Evolutionary conservation across 2,329 filamentous ascomycete species (phyloP), one percentile per base, ranked within the genome.

Genomic region (Boeremia exigua): DNA sequence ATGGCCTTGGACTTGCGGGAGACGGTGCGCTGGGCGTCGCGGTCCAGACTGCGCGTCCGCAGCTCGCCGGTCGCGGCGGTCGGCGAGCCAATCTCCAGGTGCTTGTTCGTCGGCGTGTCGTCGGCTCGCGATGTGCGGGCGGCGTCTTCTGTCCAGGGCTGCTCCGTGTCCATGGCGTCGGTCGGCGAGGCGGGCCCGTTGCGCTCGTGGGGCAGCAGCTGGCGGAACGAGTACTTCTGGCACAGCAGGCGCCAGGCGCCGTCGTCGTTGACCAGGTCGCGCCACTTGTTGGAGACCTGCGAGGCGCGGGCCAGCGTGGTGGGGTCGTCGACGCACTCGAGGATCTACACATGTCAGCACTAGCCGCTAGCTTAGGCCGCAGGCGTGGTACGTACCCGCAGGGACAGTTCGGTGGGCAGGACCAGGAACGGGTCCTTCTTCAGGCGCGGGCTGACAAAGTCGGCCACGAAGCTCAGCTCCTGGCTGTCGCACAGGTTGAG

Each of bases 221-320:
- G 77, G 44, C 84, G 86, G 75, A 96, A 99, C 59, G 95, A 92
- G 75, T 96, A 94, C 77, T 96, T 97, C 62, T 96, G 92, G 74
- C 94, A 98, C 17, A 99, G 83, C 59, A 95, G 92, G 80, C 96
- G 97, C 95, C 95, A 99, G 1, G 95, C 96, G 78, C 97, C 93
- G 75, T 99, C 95, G 75, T 99, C 95, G 71, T 90, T 94, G 45
- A 99, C 83, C 7, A 99, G 83, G 75, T 97, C 93, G 60, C 91
- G 86, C 95, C 95, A 99, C 74, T 93, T 86, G 62, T 88, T 88
- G 49, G 95, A 99, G n/a, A 99, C 95, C 75, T 98, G 94, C 5
- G 94, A 96, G 48, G 95, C 91, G 72, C 95, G 86, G 34, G 93
- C 94, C 42, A 99, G 83, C 2, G 96, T 96, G 73, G 93, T 95